Evolutionary conservation across 441 rosid genomes (phyloP).

Genomic region (Euphorbia schlechtendalii): DNA sequence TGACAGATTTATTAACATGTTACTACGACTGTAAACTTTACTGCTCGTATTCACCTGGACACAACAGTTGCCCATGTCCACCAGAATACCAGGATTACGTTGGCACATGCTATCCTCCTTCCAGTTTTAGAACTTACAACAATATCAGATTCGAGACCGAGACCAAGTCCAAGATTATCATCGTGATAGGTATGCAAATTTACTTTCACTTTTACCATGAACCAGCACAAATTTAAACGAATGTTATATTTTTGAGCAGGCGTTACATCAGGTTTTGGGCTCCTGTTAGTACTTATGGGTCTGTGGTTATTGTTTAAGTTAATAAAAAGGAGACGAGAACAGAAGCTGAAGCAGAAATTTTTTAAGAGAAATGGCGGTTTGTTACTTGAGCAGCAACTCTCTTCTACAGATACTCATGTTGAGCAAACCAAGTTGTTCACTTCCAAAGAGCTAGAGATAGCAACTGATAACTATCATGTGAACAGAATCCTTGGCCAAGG

Average conservation of each 20-base stretch:
- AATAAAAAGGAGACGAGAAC: constrained; percentile 8
- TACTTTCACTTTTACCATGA: neutral
- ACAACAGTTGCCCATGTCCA: constrained; percentile 13
- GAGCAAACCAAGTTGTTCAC: constrained; percentile 14
- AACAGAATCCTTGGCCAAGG: constrained; percentile 19
- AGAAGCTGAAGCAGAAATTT: constrained; percentile 12
- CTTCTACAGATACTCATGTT: constrained; percentile 8
- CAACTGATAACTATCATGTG: constrained; percentile 15
- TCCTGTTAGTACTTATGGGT: constrained; percentile 8
- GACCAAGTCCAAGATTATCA: neutral
- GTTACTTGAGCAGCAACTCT: constrained; percentile 15
- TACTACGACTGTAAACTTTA: neutral
- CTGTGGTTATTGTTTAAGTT: constrained; percentile 11
- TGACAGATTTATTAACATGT: neutral
- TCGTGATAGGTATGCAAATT: constrained; percentile 15
- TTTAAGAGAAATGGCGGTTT: constrained; percentile 21
- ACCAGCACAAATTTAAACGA: too few species aligned
- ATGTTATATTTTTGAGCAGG: constrained; percentile 4
- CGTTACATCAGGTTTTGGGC: constrained; percentile 14
- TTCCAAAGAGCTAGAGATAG: constrained; percentile 15
- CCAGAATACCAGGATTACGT: neutral
- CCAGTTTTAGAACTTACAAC: too few species aligned
- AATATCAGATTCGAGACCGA: too few species aligned
- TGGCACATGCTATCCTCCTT: too few species aligned
- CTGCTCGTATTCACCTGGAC: constrained; percentile 7